Evolutionary conservation across 345 rosid genomes (phyloP), one percentile per base, ranked within the genome.

Genomic region (Cardamine chenopodiifolia): DNA sequence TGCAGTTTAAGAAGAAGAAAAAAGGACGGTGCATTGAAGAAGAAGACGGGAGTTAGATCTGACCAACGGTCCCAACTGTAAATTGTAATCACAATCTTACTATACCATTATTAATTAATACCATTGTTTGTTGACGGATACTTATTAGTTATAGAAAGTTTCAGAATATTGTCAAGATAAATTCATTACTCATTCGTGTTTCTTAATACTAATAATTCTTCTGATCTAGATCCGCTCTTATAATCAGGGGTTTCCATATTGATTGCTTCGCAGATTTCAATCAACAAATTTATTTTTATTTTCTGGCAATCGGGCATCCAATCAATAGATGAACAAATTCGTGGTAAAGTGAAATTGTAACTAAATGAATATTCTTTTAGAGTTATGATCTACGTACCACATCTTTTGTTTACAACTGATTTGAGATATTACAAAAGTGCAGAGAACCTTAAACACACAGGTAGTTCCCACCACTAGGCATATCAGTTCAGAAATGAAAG

Each of bases 1-100:
- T n/a, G 13, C 4, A 58, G 6, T 22, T 11, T 2, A 29, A 26
- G 8, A 37, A 10, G 8, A 2, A 7, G 2, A 19, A 31, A 28
- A 7, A 37, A 18, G 57, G 83, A 72, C 75, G 82, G 84, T 83
- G 86, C 79, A 81, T 82, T 69, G 71, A 85, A 76, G 75, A 68
- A 22, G 64, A 57, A 47, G 62, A 48, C 6, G 47, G 32, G 55
- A 29, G 55, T 66, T 63, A 68, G 71, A 69, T 77, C 45, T 62
- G 55, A 29, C 71, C 76, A 77, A 70, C 76, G 71, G 72, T 48
- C 80, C 80, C 76, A 77, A 77, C 76, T 70, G 61, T 70, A 63
- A 70, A 47, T 26, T 70, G 2, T 70, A 77, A 77, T 22, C 47
- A 64, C 49, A 53, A 11, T 48, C 55, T 70, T 44, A 40, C 28